phyloP scores from a whole-genome alignment of 1,284 basidiomycete species.

The Jaminaea rosea region DNA sequence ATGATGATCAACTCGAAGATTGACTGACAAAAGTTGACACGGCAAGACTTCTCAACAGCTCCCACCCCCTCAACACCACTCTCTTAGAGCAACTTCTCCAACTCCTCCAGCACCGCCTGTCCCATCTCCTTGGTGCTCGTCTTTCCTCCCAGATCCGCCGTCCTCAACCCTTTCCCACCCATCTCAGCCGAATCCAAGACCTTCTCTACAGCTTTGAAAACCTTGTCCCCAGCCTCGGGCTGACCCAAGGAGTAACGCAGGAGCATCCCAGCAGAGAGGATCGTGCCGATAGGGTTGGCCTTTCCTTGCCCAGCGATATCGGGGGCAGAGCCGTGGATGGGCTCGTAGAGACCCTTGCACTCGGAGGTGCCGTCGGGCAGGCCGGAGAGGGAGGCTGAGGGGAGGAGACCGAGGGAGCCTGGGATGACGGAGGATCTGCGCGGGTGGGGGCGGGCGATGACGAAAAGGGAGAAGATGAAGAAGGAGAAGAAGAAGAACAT shows the following conservation, averaged over 20 bases:
- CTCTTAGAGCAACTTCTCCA: slow-evolving; percentile 59
- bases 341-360: slow-evolving; percentile 81
- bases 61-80: too few species aligned
- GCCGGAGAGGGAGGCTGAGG: slow-evolving; percentile 87
- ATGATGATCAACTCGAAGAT: too few species aligned
- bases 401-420: slow-evolving; percentile 88
- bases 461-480: too few species aligned
- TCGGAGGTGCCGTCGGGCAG: slow-evolving; percentile 66
- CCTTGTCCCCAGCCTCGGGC: slow-evolving; percentile 62
- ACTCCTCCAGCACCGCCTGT: slow-evolving; percentile 67
- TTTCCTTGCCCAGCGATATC: slow-evolving; percentile 92
- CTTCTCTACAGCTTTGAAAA: slow-evolving; percentile 80
- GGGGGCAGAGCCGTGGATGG: slow-evolving; percentile 64
- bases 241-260: slow-evolving; percentile 87
- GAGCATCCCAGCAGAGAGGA: slow-evolving; percentile 84
- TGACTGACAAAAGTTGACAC: too few species aligned
- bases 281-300: slow-evolving; percentile 94
- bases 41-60: too few species aligned
- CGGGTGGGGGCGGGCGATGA: too few species aligned
- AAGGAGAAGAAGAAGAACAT: too few species aligned
- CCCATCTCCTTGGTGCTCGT: slow-evolving; percentile 70
- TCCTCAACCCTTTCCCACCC: slow-evolving; percentile 73
- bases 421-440: slow-evolving; percentile 96
- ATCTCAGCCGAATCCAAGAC: slow-evolving; percentile 65
- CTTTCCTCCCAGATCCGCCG: slow-evolving; percentile 77